Evolutionary conservation across 192 early-diverging fungal genomes (phyloP).

Genomic region (Backusella parvicylindrica): DNA sequence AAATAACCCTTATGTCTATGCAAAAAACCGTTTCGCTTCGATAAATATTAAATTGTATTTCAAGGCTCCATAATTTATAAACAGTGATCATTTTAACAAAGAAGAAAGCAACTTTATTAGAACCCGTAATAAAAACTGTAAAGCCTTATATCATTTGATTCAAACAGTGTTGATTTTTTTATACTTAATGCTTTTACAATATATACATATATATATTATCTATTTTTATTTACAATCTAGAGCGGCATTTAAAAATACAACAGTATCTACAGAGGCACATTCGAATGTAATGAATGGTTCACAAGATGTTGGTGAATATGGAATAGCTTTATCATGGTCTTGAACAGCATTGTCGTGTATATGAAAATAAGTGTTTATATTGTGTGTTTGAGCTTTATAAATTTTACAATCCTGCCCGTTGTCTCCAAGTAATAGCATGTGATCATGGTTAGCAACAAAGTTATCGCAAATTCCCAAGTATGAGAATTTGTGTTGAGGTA

Average conservation of each 20-base stretch:
- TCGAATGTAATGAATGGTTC: not conserved
- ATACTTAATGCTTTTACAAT: too few species aligned
- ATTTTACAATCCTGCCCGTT: not conserved
- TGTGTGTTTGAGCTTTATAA: not conserved
- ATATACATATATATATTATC: too few species aligned
- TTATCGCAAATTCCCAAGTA: not conserved
- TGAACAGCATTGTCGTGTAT: not conserved
- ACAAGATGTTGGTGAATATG: not conserved
- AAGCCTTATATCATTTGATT: too few species aligned
- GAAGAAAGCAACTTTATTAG: too few species aligned
- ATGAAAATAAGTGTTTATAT: not conserved
- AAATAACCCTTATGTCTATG: too few species aligned
- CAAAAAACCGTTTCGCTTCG: too few species aligned
- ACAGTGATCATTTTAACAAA: too few species aligned
- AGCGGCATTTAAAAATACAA: not conserved
- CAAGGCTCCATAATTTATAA: too few species aligned
- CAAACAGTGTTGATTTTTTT: too few species aligned
- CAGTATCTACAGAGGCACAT: not conserved
- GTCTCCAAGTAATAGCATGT: not conserved
- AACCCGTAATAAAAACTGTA: too few species aligned
- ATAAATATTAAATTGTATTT: too few species aligned
- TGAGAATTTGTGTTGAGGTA: not conserved
- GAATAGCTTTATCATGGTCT: not conserved
- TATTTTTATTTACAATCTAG: not conserved
- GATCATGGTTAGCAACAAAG: not conserved